Evolutionary conservation across 352 stramenopile species (phyloP).

Genomic region (Phytophthora boehmeriae): DNA sequence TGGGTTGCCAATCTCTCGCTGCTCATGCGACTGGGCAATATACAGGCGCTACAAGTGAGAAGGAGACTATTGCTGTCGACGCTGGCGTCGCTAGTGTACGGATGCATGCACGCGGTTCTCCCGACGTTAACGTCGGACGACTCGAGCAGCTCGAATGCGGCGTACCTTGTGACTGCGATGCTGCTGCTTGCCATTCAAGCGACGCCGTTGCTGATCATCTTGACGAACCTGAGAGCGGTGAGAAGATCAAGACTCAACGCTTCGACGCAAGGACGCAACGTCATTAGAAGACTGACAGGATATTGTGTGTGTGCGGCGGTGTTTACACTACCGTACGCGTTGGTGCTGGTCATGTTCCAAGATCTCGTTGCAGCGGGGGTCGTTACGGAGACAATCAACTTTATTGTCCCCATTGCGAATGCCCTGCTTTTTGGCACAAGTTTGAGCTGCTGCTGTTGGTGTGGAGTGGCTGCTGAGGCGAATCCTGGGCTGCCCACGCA

Average conservation of each 20-base stretch:
- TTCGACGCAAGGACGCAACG: conserved; percentile 57
- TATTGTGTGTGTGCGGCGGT: conserved; percentile 57
- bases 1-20: conserved; percentile 76
- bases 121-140: conserved; percentile 18
- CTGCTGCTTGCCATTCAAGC: conserved; percentile 55
- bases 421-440: conserved; percentile 72
- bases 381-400: conserved; percentile 61
- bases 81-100: conserved; percentile 53
- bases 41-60: conserved; percentile 58
- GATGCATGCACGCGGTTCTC: conserved; percentile 55
- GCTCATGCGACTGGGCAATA: conserved; percentile 63
- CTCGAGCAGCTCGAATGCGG: conserved; percentile 4
- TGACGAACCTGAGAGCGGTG: conserved; percentile 57
- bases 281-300: conserved; percentile 57
- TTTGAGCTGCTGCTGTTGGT: conserved; percentile 62
- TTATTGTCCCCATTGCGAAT: conserved; percentile 63
- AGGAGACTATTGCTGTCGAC: conserved; percentile 57
- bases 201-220: conserved; percentile 46
- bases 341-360: conserved; percentile 42
- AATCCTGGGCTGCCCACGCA: conserved; percentile 9
- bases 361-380: conserved; percentile 38
- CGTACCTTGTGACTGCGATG: conserved; percentile 53
- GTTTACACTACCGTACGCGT: conserved; percentile 59
- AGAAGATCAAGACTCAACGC: conserved; percentile 54
- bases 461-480: conserved; percentile 7